phyloP scores from a whole-genome alignment of 192 early-diverging fungal genomes.

The Backusella mclennaniae region DNA sequence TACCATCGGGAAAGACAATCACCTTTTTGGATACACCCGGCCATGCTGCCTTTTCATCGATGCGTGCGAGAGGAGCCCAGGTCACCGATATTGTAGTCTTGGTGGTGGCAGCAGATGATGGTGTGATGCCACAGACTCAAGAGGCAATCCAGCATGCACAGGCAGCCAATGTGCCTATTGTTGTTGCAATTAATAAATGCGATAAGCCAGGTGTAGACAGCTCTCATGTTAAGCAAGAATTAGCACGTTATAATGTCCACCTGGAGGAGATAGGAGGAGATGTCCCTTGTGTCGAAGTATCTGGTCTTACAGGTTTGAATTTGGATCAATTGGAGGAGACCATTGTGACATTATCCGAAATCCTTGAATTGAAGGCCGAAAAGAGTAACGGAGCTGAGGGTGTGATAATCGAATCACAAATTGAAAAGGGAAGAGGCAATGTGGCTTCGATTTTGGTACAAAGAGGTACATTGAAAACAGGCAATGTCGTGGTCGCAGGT shows the following conservation, averaged over 20 bases:
- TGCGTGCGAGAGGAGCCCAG: slow-evolving; percentile 91
- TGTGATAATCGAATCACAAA: slow-evolving; percentile 83
- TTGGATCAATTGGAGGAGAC: slow-evolving; percentile 89
- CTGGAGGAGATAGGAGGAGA: slow-evolving; percentile 95
- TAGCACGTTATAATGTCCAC: slow-evolving; percentile 78
- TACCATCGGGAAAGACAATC: slow-evolving; percentile 71
- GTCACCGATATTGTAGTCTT: slow-evolving; percentile 95
- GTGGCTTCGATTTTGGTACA: slow-evolving; percentile 87
- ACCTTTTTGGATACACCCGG: slow-evolving; percentile 98
- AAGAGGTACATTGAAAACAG: slow-evolving; percentile 82
- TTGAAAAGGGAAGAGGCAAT: slow-evolving; percentile 84
- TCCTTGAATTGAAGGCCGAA: slow-evolving; percentile 87
- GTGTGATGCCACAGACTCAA: slow-evolving; percentile 97
- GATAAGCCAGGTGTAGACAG: slow-evolving; percentile 84
- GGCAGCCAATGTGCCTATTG: slow-evolving; percentile 81
- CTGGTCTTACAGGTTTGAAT: slow-evolving; percentile 82
- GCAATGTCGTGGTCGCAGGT: slow-evolving; percentile 83
- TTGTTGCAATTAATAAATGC: slow-evolving; percentile 98
- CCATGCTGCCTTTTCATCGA: slow-evolving; percentile 92
- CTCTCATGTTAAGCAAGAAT: slow-evolving; percentile 56
- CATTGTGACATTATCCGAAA: slow-evolving; percentile 82
- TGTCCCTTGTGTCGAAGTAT: slow-evolving; percentile 86
- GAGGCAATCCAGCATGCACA: slow-evolving; percentile 94
- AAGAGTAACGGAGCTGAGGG: slow-evolving; percentile 76
- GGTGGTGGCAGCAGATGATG: slow-evolving; percentile 97